Evolutionary conservation across 2,329 filamentous ascomycete genomes (phyloP).

Genomic region (Aspergillus sp.): DNA sequence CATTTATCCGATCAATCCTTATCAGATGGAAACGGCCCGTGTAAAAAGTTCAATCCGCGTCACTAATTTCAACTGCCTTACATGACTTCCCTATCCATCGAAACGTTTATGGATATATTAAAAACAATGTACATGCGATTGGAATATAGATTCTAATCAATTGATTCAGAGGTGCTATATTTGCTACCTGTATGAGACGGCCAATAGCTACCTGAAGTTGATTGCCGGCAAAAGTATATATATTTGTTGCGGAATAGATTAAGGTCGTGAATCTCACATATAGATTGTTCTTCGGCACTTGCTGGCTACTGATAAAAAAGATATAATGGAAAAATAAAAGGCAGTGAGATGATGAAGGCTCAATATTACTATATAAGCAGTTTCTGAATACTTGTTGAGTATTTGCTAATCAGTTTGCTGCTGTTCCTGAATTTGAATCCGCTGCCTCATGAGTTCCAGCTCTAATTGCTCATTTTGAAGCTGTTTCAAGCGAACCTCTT

Average conservation of each 20-base stretch:
- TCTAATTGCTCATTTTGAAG: constrained; percentile 1
- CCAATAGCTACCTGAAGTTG: neutral
- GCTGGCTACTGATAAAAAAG: neutral
- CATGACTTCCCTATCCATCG: neutral
- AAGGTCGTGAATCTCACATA: neutral
- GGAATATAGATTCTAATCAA: neutral
- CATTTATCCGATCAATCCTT: too few species aligned
- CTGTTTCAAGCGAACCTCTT: neutral
- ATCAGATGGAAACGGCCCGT: neutral
- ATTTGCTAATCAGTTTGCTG: neutral
- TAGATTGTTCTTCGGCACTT: neutral
- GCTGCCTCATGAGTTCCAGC: neutral
- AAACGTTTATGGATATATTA: neutral
- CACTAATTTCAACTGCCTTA: neutral
- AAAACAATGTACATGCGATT: neutral
- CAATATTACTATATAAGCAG: neutral
- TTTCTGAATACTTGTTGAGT: neutral
- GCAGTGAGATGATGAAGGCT: neutral
- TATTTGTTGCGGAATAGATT: neutral
- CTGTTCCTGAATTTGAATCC: neutral
- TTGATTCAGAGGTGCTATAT: neutral
- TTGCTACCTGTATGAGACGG: neutral
- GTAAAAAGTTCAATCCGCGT: neutral
- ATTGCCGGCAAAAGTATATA: neutral
- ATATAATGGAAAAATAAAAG: neutral